phyloP scores from a whole-genome alignment of 78 protist species.

The Dictyostelium brefeldianum region DNA sequence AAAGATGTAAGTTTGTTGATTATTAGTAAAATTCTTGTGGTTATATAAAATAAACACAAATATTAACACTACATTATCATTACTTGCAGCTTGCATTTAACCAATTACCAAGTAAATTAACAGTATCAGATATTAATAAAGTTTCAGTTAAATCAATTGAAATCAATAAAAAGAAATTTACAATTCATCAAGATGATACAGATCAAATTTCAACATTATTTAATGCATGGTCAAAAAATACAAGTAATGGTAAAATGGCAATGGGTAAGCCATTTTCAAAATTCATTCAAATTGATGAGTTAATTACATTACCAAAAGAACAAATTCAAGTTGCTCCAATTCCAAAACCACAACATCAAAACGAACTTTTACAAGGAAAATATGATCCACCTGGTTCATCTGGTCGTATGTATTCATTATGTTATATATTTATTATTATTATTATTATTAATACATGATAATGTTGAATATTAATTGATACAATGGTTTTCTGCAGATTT shows the following conservation, averaged over 20 bases:
- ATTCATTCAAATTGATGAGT: slow-evolving; percentile 28
- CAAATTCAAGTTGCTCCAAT: neutral
- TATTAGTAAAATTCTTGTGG: neutral
- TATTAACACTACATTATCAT: neutral
- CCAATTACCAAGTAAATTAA: slow-evolving; percentile 5
- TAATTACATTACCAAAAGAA: slow-evolving; percentile 16
- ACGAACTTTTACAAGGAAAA: slow-evolving; percentile 9
- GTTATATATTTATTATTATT: neutral
- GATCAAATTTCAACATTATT: slow-evolving; percentile 34
- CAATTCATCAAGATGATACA: slow-evolving; percentile 34
- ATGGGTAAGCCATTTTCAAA: slow-evolving; percentile 63
- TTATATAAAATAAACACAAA: too few relatives aligned
- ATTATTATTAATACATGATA: neutral
- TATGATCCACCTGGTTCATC: slow-evolving; percentile 72
- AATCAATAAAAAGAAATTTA: slow-evolving; percentile 27
- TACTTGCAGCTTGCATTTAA: slow-evolving; percentile 28
- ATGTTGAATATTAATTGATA: neutral
- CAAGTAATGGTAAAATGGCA: slow-evolving; percentile 8
- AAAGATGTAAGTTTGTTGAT: slow-evolving; percentile 20
- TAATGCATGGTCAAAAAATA: slow-evolving; percentile 20
- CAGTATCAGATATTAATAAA: neutral
- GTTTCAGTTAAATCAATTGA: slow-evolving; percentile 10
- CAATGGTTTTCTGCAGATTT: neutral
- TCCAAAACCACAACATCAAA: slow-evolving; percentile 38
- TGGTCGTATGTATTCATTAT: slow-evolving; percentile 37